These are phyloP conservation scores for Hirschfeldia incana DNA, from an alignment of 345 rosid species.

Conservation along the genomic window DNA sequence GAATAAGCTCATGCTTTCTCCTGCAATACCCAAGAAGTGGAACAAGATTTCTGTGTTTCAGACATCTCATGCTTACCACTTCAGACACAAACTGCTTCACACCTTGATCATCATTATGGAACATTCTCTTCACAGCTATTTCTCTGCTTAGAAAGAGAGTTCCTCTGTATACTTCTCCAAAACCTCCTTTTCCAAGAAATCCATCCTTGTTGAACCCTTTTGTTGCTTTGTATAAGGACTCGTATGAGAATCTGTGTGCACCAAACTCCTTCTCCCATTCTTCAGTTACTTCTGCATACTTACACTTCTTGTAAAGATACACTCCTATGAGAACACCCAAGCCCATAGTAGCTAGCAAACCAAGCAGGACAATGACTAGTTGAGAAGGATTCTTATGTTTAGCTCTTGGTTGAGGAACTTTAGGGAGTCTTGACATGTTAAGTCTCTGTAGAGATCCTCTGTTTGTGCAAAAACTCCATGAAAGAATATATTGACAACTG, in stretches of 20 bases:
- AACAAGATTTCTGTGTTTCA: constrained; percentile 52
- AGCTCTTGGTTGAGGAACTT: constrained; percentile 42
- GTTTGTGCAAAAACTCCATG: constrained; percentile 60
- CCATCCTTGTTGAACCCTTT: constrained; percentile 52
- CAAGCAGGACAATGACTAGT: constrained; percentile 18
- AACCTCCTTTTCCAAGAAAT: constrained; percentile 61
- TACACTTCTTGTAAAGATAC: constrained; percentile 32
- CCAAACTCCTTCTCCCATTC: constrained; percentile 64
- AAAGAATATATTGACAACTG: constrained; percentile 50
- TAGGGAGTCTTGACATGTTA: constrained; percentile 49
- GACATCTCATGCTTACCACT: constrained; percentile 44
- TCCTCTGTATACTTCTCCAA: constrained; percentile 62
- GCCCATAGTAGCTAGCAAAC: constrained; percentile 21
- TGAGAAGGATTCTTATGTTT: constrained; percentile 6
- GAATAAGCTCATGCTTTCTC: constrained; percentile 49
- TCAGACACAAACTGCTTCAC: constrained; percentile 53
- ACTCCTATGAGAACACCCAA: constrained; percentile 3
- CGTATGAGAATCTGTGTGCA: constrained; percentile 54
- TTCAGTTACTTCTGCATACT: constrained; percentile 52
- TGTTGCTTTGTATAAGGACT: constrained; percentile 54
- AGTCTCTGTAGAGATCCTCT: constrained; percentile 43
- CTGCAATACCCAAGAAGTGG: constrained; percentile 54
- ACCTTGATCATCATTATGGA: constrained; percentile 48
- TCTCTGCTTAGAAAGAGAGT: constrained; percentile 37
- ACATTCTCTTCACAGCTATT: constrained; percentile 58